A percentile compares a stretch with the other conserved stretches of the same genome.
Evolutionary conservation across 148 eudicot genomes (phyloP).

Genomic region (Talinum fruticosum): DNA sequence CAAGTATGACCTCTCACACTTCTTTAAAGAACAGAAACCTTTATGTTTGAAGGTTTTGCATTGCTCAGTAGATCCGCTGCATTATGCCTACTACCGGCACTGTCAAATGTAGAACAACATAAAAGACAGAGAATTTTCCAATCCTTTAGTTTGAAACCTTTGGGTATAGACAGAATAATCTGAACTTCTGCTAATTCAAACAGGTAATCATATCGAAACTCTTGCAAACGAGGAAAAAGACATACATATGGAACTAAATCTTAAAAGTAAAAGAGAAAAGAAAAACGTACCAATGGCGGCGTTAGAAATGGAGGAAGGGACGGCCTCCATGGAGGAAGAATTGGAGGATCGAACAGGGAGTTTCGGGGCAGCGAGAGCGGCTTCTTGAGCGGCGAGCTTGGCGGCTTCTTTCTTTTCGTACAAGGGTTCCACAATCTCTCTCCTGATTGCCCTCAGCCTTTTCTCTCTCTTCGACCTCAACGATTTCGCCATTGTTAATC

Average conservation of each 20-base stretch:
- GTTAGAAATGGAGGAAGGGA: slow-evolving; percentile 21
- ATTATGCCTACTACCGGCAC: not conserved
- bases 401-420: slow-evolving; percentile 71
- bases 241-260: not conserved
- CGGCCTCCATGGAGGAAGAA: slow-evolving; percentile 27
- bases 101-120: not conserved
- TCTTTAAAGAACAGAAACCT: not conserved
- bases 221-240: not conserved
- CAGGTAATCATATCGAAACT: too few species aligned
- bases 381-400: slow-evolving; percentile 70
- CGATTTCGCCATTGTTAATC: slow-evolving; percentile 72
- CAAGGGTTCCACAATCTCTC: slow-evolving; percentile 74
- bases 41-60: not conserved
- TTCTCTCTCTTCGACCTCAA: slow-evolving; percentile 85
- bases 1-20: not conserved
- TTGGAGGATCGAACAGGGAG: slow-evolving; percentile 47
- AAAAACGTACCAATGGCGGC: slow-evolving; percentile 37
- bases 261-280: not conserved
- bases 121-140: too few species aligned
- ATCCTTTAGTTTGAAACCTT: too few species aligned
- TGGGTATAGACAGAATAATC: too few species aligned
- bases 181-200: too few species aligned
- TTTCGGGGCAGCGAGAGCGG: slow-evolving; percentile 88
- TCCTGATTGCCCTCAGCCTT: slow-evolving; percentile 70
- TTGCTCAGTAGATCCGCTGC: not conserved